Base-by-base conservation (phyloP, 164 flowering plant genomes). In the Protea cynaroides region DNA sequence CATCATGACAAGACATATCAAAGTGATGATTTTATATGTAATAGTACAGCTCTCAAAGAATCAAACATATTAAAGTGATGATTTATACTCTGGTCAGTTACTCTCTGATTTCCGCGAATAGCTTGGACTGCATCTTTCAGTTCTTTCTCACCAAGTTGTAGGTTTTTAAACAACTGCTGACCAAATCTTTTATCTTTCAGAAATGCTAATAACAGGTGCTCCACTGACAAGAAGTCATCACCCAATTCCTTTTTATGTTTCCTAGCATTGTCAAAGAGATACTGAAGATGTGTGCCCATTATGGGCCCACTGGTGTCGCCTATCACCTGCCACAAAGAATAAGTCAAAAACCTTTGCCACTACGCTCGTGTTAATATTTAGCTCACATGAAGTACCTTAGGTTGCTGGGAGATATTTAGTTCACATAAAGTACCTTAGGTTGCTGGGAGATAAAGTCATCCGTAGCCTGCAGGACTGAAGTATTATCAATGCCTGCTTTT, bases 221-320 rank as follows among this genome's bases (percentile, higher is more conserved):
- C 99, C 49, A 95, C 99, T 14, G 99, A 95, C 66, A 95, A 65
- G 67, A 83, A 95, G 43, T 80, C 88, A 76, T 95, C 99, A 12
- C 81, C 76, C 80, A 92, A 75, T 58, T 85, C 90, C 72, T 85
- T 95, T 74, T 91, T 87, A 70, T 77, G 54, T 69, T 70, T 86
- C 63, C 74, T 75, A 24, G 97, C 90, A 72, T 77, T 83, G 15
- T 86, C 92, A 70, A 95, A 66, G 15, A 92, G 79, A 40, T 77
- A 34, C 24, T 58, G 60, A 24, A 95, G 76, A 76, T 86, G 69
- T 25, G 87, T 51, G 2, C 97, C 97, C 55, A 92, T 21, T 40
- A 81, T 61, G 14, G 90, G 96, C 13, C 90, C 86, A 65, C 90
- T 84, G 25, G 94, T 86, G 69, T 81, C 92, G 64, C 97, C 92